Conservation (phyloP, 306 rosid genomes). For the Astragalus membranaceus region DNA sequence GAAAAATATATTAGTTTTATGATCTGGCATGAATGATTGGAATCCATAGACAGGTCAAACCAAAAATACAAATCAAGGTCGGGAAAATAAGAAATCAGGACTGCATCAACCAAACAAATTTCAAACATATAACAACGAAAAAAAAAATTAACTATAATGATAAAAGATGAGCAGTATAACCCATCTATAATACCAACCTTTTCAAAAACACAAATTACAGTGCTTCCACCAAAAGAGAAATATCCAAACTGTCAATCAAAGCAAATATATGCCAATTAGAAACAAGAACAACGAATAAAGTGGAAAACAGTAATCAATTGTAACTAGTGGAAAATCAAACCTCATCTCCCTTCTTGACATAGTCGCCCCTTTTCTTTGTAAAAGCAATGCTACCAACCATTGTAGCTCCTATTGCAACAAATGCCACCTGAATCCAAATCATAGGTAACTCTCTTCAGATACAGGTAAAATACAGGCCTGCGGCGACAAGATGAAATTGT, state of each 20-base stretch:
- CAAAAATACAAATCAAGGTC: background rate
- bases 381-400: conserved; percentile 98
- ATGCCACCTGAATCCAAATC: conserved; percentile 66
- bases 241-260: conserved; percentile 72
- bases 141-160: background rate
- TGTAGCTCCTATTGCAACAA: conserved; percentile 94
- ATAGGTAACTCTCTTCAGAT: background rate
- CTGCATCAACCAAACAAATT: background rate
- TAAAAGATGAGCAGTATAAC: background rate
- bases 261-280: conserved; percentile 23
- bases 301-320: conserved; percentile 7
- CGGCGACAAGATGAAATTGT: background rate
- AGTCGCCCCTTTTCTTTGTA: conserved; percentile 61
- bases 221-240: conserved; percentile 98
- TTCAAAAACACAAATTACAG: conserved; percentile 83
- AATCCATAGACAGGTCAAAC: background rate
- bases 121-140: background rate
- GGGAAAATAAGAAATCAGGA: background rate
- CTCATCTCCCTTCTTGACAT: conserved; percentile 94
- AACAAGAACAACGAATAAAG: background rate
- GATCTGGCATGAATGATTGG: background rate
- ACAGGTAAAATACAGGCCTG: background rate
- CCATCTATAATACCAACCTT: conserved; percentile 48
- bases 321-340: conserved; percentile 25
- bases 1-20: background rate